These are phyloP conservation scores for Chlamydomonas reinhardtii DNA, from an alignment of 163 green algal genomes.

Conservation along the genomic window DNA sequence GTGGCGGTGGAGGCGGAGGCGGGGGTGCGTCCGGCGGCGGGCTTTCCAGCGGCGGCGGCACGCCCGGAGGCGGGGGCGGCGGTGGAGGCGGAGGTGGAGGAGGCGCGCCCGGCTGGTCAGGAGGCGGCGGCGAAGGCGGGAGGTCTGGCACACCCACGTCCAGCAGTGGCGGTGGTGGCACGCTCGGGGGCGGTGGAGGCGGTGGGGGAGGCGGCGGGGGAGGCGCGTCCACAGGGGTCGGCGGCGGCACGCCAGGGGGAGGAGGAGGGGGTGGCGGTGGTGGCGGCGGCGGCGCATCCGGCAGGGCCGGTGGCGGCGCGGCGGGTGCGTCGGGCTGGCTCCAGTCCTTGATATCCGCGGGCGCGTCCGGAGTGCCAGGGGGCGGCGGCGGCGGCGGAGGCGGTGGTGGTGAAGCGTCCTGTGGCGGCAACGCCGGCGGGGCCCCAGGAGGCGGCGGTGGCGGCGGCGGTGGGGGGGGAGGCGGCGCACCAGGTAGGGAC, in stretches of 20 bases:
- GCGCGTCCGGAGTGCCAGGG: neutral
- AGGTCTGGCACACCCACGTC: no score
- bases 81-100: neutral
- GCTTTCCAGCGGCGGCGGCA: neutral
- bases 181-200: neutral
- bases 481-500: neutral
- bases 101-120: neutral
- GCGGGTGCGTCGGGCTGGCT: no score
- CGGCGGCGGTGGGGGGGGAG: neutral
- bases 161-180: no score
- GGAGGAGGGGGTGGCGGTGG: neutral
- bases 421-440: neutral
- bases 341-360: neutral
- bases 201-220: neutral
- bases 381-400: neutral
- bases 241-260: neutral
- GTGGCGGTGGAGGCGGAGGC: neutral
- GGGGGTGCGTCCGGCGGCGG: neutral
- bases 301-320: neutral
- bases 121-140: neutral
- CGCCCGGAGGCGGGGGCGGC: neutral
- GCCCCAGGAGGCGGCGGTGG: neutral
- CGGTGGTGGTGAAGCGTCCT: neutral
- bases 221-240: neutral
- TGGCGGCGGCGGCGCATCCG: neutral